Percentiles rank a stretch among this genome's conserved stretches.
These are phyloP conservation scores for Rhizoclosmatium sp. DNA, from an alignment of 192 early-diverging fungal species.

Conservation along the genomic window DNA sequence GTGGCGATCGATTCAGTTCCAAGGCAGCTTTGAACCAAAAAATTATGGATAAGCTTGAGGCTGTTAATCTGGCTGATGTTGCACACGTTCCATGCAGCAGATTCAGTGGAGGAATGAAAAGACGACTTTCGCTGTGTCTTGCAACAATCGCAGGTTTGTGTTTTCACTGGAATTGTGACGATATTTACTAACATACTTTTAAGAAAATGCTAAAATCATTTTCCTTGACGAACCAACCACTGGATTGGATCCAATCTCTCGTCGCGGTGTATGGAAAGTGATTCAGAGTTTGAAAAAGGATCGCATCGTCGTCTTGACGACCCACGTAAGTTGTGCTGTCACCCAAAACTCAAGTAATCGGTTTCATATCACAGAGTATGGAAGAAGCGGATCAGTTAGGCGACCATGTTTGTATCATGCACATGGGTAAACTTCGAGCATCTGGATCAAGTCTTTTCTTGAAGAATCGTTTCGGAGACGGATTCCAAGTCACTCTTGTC, in stretches of 20 bases:
- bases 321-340: conserved; percentile 50
- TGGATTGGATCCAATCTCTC: conserved; percentile 72
- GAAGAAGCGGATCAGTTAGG: conserved; percentile 69
- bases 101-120: conserved; percentile 65
- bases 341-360: too few species aligned
- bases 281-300: conserved; percentile 65
- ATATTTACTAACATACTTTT: too few species aligned
- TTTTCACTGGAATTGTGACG: conserved; percentile 12
- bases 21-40: conserved; percentile 49
- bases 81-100: conserved; percentile 55
- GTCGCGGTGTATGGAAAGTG: conserved; percentile 69
- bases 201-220: conserved; percentile 62
- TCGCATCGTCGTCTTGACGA: conserved; percentile 61
- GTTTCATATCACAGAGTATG: conserved; percentile 38
- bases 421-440: conserved; percentile 67
- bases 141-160: conserved; percentile 56
- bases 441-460: conserved; percentile 71
- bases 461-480: conserved; percentile 75
- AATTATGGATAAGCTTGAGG: conserved; percentile 58
- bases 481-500: conserved; percentile 61
- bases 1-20: conserved; percentile 59
- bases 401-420: conserved; percentile 68
- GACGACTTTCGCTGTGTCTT: conserved; percentile 67
- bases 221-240: conserved; percentile 68
- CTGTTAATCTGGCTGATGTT: conserved; percentile 60